These are phyloP conservation scores for Tuber magnatum DNA, from an alignment of 495 filamentous ascomycete species.

Conservation along the genomic window DNA sequence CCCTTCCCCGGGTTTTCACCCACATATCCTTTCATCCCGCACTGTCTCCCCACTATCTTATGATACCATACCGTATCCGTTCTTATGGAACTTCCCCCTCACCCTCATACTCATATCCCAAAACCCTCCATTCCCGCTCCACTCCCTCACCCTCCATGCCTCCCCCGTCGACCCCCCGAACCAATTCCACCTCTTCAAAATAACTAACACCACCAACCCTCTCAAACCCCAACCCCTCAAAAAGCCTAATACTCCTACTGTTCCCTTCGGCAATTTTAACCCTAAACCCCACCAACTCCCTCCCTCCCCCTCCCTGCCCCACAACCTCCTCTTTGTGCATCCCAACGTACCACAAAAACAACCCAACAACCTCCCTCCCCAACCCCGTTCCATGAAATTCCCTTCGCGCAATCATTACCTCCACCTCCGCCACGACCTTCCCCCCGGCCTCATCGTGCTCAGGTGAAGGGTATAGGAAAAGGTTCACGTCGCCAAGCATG, in stretches of 20 bases:
- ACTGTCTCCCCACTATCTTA: background rate
- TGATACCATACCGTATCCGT: background rate
- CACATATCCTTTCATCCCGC: background rate
- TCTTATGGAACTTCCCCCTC: background rate
- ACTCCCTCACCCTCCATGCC: slow-evolving; percentile 39
- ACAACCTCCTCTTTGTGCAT: slow-evolving; percentile 49
- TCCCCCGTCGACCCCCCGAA: slow-evolving; percentile 42
- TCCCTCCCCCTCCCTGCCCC: slow-evolving; percentile 42
- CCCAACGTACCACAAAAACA: slow-evolving; percentile 61
- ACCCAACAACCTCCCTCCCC: slow-evolving; percentile 57
- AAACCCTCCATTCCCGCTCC: slow-evolving; percentile 44
- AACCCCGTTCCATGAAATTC: slow-evolving; percentile 55
- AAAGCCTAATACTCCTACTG: slow-evolving; percentile 52
- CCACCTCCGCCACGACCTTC: slow-evolving; percentile 62
- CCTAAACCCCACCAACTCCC: slow-evolving; percentile 42
- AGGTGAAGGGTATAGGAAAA: slow-evolving; percentile 56
- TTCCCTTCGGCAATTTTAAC: slow-evolving; percentile 58
- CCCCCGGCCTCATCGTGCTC: slow-evolving; percentile 45
- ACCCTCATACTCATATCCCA: slow-evolving; percentile 41
- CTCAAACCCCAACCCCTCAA: slow-evolving; percentile 56
- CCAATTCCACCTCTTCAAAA: slow-evolving; percentile 61
- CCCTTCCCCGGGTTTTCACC: background rate
- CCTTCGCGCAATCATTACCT: slow-evolving; percentile 75
- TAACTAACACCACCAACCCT: slow-evolving; percentile 51
- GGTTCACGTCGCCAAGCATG: slow-evolving; percentile 83